Conservation (phyloP, 1,284 basidiomycete species). For the Sanghuangporus weigelae region DNA sequence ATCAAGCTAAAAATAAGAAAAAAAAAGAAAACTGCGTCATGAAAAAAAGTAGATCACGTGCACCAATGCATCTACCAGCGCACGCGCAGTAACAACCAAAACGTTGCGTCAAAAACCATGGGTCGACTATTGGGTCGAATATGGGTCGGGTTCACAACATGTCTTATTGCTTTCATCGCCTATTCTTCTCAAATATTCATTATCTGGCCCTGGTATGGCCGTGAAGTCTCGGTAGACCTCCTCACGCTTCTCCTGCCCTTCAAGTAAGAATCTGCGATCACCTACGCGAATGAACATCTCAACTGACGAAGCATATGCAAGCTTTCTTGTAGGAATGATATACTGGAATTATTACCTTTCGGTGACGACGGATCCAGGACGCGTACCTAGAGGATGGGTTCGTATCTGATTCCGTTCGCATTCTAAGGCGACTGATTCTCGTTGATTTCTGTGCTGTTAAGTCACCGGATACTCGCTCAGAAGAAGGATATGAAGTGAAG, state of each 20-base stretch:
- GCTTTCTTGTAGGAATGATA: slow-evolving; percentile 69
- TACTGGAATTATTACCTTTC: slow-evolving; percentile 86
- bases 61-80: too few relatives aligned
- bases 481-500: slow-evolving; percentile 82
- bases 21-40: not conserved
- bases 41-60: not conserved
- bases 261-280: slow-evolving; percentile 59
- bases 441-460: slow-evolving; percentile 28
- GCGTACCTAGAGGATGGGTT: slow-evolving; percentile 81
- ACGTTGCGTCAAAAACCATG: slow-evolving; percentile 26
- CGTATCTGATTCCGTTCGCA: slow-evolving; percentile 25
- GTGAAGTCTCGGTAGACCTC: slow-evolving; percentile 64
- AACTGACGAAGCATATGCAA: slow-evolving; percentile 28
- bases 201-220: slow-evolving; percentile 89
- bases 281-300: not conserved
- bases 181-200: slow-evolving; percentile 87
- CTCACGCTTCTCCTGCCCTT: slow-evolving; percentile 75
- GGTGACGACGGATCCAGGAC: slow-evolving; percentile 77
- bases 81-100: too few relatives aligned
- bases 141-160: slow-evolving; percentile 64
- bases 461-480: slow-evolving; percentile 68
- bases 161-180: slow-evolving; percentile 83
- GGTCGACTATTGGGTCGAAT: slow-evolving; percentile 51
- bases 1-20: not conserved
- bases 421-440: not conserved